Evolutionary conservation across 2,329 filamentous ascomycete species (phyloP), one percentile per base, ranked within the genome.

Genomic region (Fusarium sublunatum): DNA sequence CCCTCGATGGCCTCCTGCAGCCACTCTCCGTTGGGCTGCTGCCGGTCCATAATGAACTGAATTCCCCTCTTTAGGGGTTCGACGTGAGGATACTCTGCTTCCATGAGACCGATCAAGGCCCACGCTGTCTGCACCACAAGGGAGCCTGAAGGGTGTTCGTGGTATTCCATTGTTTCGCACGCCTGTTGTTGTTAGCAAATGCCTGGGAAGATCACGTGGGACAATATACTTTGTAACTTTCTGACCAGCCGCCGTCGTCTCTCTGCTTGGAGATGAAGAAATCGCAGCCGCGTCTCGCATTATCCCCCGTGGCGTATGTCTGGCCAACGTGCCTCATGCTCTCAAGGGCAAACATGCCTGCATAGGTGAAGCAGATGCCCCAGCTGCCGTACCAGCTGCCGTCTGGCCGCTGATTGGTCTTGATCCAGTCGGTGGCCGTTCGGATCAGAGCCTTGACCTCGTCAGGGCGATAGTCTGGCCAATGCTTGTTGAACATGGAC

Each of bases 331-430:
- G 90, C 6, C 87, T 85, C 67, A 99, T 82, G 62, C 91, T 92
- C 75, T 98, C 94, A 1, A 98, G 82, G 0, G 93, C 93, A 78
- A 99, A 99, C 93, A 98, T 96, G 64, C 88, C 91, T 1, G 93
- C 95, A 73, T 99, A 99, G 0, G 93, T 97, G 77, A 96, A 99
- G 79, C 95, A 99, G 70, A 99, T 96, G 48, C 92, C 95, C 95
- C 95, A 99, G 73, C 88, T 93, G 41, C 95, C 95, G 74, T 99
- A 98, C 95, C 95, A 99, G 58, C 90, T 91, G n/a, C 95, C 95
- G 68, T 98, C 92, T 0, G 83, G 75, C 3, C 86, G 82, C 77
- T 98, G 95, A 4, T 88, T 86, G 2, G 83, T 83, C 72, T 93
- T 91, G 76, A 99, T 96, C 81, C 93, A 98, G 45, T 82, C 79